Evolutionary conservation across 1,139 yeast species (phyloP), one percentile per base, ranked within the genome.

Genomic region (Pneumocystis canis): DNA sequence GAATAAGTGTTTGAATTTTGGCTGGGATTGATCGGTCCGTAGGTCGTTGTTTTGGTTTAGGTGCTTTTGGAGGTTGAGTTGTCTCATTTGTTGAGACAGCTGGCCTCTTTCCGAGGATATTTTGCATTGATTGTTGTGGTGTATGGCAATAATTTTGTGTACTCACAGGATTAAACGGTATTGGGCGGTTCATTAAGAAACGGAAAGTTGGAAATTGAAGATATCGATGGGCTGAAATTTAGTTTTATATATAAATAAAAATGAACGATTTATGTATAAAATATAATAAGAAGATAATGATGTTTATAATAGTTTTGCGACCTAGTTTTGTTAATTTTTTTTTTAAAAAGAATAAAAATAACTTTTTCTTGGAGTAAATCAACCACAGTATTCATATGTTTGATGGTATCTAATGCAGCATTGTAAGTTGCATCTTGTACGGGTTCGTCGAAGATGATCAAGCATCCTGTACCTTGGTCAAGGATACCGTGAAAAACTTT

Each of bases 401-500:
- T 87, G 64, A 94, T 84, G 70, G 95, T 82, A 65, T 87, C 95
- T 68, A 92, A 81, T 54, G 95, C 87, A 61, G 92, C 84, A 68
- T 87, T 95, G 72, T 92, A 94, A 59, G 95, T 85, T 60, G 89
- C 88, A 74, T 92, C 97, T 67, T 84, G 83, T 72, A 82, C 83
- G 60, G 96, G 96, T 71, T 90, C 89, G 66, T 89, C 95, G 71
- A 88, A 92, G 65, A 92, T 83, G 69, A 89, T 85, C 69, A 92
- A 81, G 96, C 97, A 92, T 5, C 98, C 98, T 73, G 90, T 90
- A 59, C 98, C 98, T 77, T 92, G 99, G 74, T 92, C 98, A 70
- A 92, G 79, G 59, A 94, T 97, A 60, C 98, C 99, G 71, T 85
- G 87, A 70, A 94, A 89, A 18, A 90, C 88, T 72, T 89, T 87